Conservation (phyloP, 495 filamentous ascomycete genomes). For the Hyaloscypha variabilis region DNA sequence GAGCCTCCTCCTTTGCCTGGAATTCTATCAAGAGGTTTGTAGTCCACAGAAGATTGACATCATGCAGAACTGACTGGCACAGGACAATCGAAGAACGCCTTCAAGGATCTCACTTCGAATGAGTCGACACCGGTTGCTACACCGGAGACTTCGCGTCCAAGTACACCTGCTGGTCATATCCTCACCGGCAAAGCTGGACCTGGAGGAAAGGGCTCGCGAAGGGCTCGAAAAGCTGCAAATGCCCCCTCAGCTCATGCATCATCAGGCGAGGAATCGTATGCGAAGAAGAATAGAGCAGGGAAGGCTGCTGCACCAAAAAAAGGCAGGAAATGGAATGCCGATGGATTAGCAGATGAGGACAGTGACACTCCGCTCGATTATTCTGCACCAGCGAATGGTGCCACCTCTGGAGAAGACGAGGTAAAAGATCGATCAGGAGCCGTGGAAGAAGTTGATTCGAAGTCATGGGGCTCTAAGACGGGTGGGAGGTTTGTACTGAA, state of each 20-base stretch:
- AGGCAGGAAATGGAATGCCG: constrained; percentile 86
- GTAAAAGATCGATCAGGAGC: constrained; percentile 42
- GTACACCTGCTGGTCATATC: constrained; percentile 69
- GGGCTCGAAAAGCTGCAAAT: constrained; percentile 75
- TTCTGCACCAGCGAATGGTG: constrained; percentile 64
- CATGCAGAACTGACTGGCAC: constrained; percentile 7
- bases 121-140: constrained; percentile 68
- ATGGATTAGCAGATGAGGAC: constrained; percentile 85
- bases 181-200: constrained; percentile 73
- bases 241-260: constrained; percentile 68
- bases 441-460: constrained; percentile 73
- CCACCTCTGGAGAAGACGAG: constrained; percentile 50
- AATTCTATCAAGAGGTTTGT: constrained; percentile 34
- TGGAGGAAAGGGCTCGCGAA: constrained; percentile 73
- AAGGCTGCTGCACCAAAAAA: constrained; percentile 70
- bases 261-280: constrained; percentile 79
- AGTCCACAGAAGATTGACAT: neutral
- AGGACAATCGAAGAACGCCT: constrained; percentile 44
- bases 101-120: constrained; percentile 49
- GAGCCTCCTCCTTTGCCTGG: constrained; percentile 48
- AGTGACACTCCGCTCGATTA: constrained; percentile 85
- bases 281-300: constrained; percentile 43
- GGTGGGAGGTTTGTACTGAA: constrained; percentile 90
- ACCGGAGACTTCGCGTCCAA: constrained; percentile 79
- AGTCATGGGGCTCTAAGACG: constrained; percentile 81